Conservation (phyloP, 2,329 filamentous ascomycete species). For the Cercospora sp. region DNA sequence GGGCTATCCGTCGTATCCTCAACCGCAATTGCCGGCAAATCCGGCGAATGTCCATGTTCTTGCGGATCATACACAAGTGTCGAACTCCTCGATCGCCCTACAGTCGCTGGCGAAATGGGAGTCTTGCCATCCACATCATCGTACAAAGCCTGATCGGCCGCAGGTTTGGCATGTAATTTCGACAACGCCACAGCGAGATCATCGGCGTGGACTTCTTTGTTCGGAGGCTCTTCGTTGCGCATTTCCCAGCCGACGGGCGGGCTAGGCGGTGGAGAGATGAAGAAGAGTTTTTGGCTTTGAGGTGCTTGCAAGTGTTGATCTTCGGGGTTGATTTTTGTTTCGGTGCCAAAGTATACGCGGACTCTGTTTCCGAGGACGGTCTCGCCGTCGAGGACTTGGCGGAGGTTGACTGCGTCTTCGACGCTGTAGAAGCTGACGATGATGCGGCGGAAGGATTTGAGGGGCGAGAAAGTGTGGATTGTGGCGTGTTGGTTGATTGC, state of each 20-base stretch:
- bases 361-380: slow-evolving; percentile 68
- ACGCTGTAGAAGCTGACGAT: slow-evolving; percentile 74
- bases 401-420: slow-evolving; percentile 69
- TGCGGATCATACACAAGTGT: slow-evolving; percentile 65
- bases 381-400: slow-evolving; percentile 73
- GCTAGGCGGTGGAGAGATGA: slow-evolving; percentile 64
- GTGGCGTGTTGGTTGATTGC: slow-evolving; percentile 69
- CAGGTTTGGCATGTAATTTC: slow-evolving; percentile 50
- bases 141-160: slow-evolving; percentile 36
- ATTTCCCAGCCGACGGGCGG: slow-evolving; percentile 67
- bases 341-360: slow-evolving; percentile 63
- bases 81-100: slow-evolving; percentile 48
- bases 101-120: slow-evolving; percentile 33
- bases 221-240: slow-evolving; percentile 63
- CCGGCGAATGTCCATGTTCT: slow-evolving; percentile 60
- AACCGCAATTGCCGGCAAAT: slow-evolving; percentile 63
- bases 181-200: slow-evolving; percentile 61
- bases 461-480: slow-evolving; percentile 75
- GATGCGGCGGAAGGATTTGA: slow-evolving; percentile 81
- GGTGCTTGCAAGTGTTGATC: slow-evolving; percentile 56
- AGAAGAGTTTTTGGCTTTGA: slow-evolving; percentile 63
- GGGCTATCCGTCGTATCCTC: slow-evolving; percentile 58
- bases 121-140: slow-evolving; percentile 28
- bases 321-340: slow-evolving; percentile 49
- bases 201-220: slow-evolving; percentile 64